A percentile compares a stretch with the other conserved stretches of the same genome.
Conservation (phyloP, 495 filamentous ascomycete species). For the Letharia columbiana region DNA sequence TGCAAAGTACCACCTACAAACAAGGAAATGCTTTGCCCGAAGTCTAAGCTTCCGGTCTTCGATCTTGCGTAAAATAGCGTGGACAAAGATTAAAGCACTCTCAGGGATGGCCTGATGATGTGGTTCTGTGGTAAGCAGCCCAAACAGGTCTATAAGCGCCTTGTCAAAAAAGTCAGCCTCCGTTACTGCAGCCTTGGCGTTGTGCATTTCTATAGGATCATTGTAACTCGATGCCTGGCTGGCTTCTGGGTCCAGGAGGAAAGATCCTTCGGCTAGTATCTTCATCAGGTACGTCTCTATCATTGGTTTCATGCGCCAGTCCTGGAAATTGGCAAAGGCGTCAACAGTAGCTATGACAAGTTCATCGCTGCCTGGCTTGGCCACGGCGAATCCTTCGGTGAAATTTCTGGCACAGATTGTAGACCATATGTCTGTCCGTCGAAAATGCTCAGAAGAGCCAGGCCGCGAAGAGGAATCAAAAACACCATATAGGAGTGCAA, state of each 20-base stretch:
- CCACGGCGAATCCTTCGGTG: constrained; percentile 46
- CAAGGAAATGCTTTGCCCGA: constrained; percentile 23
- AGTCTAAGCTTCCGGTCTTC: constrained; percentile 46
- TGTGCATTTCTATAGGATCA: constrained; percentile 56
- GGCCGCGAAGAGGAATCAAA: constrained; percentile 78
- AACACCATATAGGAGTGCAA: constrained; percentile 75
- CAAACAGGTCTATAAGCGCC: constrained; percentile 74
- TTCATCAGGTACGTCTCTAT: constrained; percentile 93
- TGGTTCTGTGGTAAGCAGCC: constrained; percentile 62
- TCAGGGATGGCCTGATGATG: constrained; percentile 76
- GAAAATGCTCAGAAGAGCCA: constrained; percentile 65
- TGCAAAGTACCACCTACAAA: constrained; percentile 67
- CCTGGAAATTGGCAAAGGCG: constrained; percentile 74
- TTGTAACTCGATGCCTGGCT: constrained; percentile 47
- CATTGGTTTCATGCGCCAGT: constrained; percentile 80
- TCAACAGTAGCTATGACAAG: constrained; percentile 66
- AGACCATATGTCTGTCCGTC: constrained; percentile 77
- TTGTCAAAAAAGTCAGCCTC: constrained; percentile 85
- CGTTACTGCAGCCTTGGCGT: constrained; percentile 61
- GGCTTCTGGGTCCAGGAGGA: constrained; percentile 71
- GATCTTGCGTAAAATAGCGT: constrained; percentile 70
- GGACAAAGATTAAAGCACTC: constrained; percentile 70
- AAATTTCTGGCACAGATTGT: constrained; percentile 71
- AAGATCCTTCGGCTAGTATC: constrained; percentile 83
- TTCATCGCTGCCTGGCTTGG: constrained; percentile 49